Conservation (phyloP, 2,329 filamentous ascomycete species). For the Sporothrix mexicana region DNA sequence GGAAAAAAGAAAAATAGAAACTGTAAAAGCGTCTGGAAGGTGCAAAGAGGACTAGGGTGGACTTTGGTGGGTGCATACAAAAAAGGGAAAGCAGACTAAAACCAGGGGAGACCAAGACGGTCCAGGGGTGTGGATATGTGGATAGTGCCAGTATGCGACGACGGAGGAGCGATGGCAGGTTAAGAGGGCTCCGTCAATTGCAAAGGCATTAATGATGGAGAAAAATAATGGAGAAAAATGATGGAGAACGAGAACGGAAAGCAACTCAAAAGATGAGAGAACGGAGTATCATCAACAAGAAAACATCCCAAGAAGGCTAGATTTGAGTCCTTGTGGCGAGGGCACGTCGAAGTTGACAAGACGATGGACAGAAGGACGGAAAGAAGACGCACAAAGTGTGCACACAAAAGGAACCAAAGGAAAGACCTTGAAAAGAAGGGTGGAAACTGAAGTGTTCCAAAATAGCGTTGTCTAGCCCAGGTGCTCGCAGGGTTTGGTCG, state of each 20-base stretch:
- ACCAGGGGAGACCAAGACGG: neutral
- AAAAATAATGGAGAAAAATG: neutral
- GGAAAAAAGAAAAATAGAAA: neutral
- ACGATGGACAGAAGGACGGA: neutral
- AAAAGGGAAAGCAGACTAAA: slow-evolving; percentile 9
- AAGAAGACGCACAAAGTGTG: neutral
- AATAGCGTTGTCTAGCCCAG: neutral
- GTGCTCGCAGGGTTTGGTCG: neutral
- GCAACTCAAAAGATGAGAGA: neutral
- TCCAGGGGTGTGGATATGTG: slow-evolving; percentile 11
- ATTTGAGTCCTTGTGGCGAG: neutral
- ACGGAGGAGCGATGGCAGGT: slow-evolving; percentile 7
- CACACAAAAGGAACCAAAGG: neutral
- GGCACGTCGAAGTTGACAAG: neutral
- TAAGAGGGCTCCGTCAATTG: neutral
- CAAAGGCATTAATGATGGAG: neutral
- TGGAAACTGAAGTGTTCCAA: neutral
- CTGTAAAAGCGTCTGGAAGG: neutral
- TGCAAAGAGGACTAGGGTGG: no score
- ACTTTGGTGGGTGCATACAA: neutral
- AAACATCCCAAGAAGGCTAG: slow-evolving; percentile 9
- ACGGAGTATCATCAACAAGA: neutral
- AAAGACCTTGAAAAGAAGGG: neutral
- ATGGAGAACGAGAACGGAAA: no score
- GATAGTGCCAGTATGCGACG: neutral